Evolutionary conservation across 2,329 filamentous ascomycete species (phyloP), one percentile per base, ranked within the genome.

Genomic region (Xylaria sp.): DNA sequence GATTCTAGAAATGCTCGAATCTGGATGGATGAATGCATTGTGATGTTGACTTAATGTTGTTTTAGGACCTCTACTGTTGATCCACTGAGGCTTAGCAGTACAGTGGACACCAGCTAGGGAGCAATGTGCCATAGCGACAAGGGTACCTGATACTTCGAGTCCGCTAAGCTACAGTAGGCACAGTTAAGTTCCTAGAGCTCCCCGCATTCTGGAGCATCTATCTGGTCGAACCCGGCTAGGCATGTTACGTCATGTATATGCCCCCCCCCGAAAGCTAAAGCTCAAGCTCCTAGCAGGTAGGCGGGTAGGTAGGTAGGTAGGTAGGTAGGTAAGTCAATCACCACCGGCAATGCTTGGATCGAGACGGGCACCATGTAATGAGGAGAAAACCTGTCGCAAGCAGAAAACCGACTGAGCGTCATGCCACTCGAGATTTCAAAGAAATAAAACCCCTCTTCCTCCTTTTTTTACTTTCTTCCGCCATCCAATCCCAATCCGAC

Each of bases 161-260:
- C 5, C 28, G 9, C 28, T 31, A 31, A 31, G 5, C 28, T 31
- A 9, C 9, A 4, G n/a, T 31, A 4, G 5, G 5, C 28, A 31
- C 9, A 31, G 5, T 31, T 31, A 9, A 4, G 9, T 4, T 4
- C 28, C 28, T 14, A 35, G 17, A 46, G 51, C 52, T 57, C 62
- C 62, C 61, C 61, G 61, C 61, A 60, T 55, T 60, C 40, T 4
- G 11, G 35, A 46, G 17, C 45, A 47, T 3, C 15, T 1, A 38
- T 9, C 5, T 9, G 4, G 28, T 31, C 4, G 28, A 31, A 31
- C 4, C 9, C 9, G 9, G 28, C 28, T 31, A n/a, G n/a, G n/a
- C n/a, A 31, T 23, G 28, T 49, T 63, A 63, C 61, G 61, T 63
- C 61, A 63, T 63, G 46, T 56, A n/a, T n/a, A n/a, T n/a, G n/a